Evolutionary conservation across 2,329 filamentous ascomycete species (phyloP).

Genomic region (Trichoderma oligosporum): DNA sequence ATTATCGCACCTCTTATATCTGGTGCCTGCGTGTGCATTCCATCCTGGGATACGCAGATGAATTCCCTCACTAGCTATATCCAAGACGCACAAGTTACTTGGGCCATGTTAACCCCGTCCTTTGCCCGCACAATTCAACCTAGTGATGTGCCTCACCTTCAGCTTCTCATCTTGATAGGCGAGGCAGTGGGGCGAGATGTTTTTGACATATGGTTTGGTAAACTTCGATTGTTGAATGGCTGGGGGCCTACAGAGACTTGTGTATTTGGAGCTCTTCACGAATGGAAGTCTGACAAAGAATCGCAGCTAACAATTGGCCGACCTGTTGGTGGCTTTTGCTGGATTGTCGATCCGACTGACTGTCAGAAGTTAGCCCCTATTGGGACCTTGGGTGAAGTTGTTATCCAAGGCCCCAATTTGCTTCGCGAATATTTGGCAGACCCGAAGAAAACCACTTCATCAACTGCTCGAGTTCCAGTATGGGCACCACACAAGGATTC

Average conservation of each 20-base stretch:
- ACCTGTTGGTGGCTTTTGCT: constrained; percentile 11
- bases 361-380: constrained; percentile 1
- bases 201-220: constrained; percentile 6
- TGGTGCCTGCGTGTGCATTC: constrained; percentile 14
- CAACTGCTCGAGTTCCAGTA: background rate
- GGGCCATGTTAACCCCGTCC: constrained; percentile 5
- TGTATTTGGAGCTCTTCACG: constrained; percentile 13
- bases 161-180: background rate
- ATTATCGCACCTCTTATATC: constrained; percentile 1
- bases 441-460: background rate
- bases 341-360: constrained; percentile 16
- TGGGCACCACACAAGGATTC: background rate
- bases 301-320: constrained; percentile 3
- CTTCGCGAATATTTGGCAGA: constrained; percentile 11
- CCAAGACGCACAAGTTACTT: background rate
- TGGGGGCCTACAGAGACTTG: constrained; percentile 13
- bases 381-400: constrained; percentile 11
- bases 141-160: background rate
- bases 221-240: background rate
- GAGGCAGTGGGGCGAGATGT: constrained; percentile 8
- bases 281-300: background rate
- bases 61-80: background rate
- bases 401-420: constrained; percentile 12
- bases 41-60: constrained; percentile 3
- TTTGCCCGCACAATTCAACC: constrained; percentile 5